These are phyloP conservation scores for Ricinus communis DNA, from an alignment of 345 rosid species.

Conservation along the genomic window DNA sequence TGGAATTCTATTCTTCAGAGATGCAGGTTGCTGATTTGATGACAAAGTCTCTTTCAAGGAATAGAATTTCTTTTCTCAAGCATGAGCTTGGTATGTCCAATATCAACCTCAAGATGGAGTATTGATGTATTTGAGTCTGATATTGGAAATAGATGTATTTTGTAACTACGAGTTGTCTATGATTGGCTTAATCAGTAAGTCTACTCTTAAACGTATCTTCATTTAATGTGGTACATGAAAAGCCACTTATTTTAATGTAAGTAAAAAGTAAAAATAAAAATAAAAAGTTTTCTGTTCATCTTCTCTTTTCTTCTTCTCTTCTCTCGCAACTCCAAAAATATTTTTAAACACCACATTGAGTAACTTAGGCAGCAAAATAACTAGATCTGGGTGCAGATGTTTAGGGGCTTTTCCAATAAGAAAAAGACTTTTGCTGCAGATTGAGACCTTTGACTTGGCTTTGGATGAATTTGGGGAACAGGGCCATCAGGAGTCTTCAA, in stretches of 20 bases:
- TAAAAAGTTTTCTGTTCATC: too few species aligned
- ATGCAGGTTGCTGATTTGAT: background rate
- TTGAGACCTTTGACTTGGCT: slow-evolving; percentile 11
- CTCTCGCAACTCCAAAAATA: too few species aligned
- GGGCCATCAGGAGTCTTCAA: slow-evolving; percentile 6
- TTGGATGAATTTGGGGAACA: slow-evolving; percentile 1
- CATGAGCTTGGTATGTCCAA: background rate
- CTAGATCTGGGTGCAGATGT: slow-evolving; percentile 14
- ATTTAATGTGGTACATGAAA: too few species aligned
- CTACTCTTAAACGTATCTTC: too few species aligned
- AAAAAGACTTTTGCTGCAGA: slow-evolving; percentile 11
- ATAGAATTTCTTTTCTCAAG: background rate
- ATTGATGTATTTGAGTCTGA: too few species aligned
- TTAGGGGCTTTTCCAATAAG: slow-evolving; percentile 14
- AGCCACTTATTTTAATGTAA: too few species aligned
- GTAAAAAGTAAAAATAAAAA: too few species aligned
- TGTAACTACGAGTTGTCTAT: too few species aligned
- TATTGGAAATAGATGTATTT: too few species aligned
- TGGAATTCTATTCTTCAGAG: background rate
- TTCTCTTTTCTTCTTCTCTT: too few species aligned
- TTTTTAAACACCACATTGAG: too few species aligned
- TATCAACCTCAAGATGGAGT: background rate
- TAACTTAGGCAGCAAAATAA: slow-evolving; percentile 13
- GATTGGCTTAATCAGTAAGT: too few species aligned
- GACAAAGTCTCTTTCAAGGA: background rate